A percentile compares a stretch with the other conserved stretches of the same genome.
These are phyloP conservation scores for Auxenochlorella protothecoides DNA, from an alignment of 139 green algal genomes.

Conservation along the genomic window DNA sequence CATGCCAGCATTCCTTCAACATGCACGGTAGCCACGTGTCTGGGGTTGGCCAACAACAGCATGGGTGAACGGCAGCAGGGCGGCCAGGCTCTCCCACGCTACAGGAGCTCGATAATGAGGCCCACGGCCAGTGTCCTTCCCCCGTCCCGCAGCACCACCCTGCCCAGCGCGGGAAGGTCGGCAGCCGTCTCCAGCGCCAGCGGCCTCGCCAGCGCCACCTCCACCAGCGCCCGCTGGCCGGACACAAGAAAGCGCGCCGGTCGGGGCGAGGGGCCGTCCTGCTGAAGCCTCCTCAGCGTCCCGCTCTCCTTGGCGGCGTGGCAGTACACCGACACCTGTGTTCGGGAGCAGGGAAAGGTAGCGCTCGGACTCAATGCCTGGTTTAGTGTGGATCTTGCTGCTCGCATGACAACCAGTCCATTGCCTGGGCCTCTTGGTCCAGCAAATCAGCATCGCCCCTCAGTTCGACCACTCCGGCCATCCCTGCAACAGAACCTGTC, in stretches of 20 bases:
- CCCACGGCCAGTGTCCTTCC: conserved; percentile 82
- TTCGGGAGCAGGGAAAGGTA: background rate
- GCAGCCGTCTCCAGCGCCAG: conserved; percentile 70
- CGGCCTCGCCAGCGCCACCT: conserved; percentile 47
- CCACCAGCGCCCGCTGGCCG: conserved; percentile 59
- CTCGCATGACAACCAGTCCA: too few relatives aligned
- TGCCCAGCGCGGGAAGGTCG: conserved; percentile 61
- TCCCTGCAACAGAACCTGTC: too few relatives aligned
- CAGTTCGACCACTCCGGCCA: background rate
- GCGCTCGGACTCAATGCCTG: conserved; percentile 21
- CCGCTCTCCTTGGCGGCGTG: too few relatives aligned
- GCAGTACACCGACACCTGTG: background rate
- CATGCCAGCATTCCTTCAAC: too few relatives aligned
- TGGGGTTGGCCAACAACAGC: too few relatives aligned
- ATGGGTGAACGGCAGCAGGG: too few relatives aligned
- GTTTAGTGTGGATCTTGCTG: background rate
- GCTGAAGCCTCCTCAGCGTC: too few relatives aligned
- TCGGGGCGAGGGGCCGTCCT: too few relatives aligned
- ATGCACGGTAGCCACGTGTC: too few relatives aligned
- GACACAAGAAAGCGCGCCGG: too few relatives aligned
- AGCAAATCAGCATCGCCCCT: background rate
- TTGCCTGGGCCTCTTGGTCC: too few relatives aligned
- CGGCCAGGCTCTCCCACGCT: too few relatives aligned
- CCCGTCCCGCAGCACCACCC: conserved; percentile 70
- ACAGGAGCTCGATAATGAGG: conserved; percentile 38